A percentile compares a stretch with the other conserved stretches of the same genome.
Conservation (phyloP, 2,329 filamentous ascomycete species). For the Alternaria consortialis region DNA sequence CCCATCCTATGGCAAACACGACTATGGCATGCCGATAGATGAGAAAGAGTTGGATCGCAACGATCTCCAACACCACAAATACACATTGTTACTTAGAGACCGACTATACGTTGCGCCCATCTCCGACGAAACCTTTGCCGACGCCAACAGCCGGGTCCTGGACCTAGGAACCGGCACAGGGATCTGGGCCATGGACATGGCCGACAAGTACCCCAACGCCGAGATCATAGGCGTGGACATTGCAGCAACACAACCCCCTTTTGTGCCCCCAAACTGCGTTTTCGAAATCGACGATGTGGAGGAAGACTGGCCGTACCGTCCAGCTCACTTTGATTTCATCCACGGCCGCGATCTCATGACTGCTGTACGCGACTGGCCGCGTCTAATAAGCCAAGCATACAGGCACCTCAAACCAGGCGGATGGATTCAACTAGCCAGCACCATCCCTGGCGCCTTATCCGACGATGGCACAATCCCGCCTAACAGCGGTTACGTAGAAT, state of each 20-base stretch:
- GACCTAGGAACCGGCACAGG: constrained; percentile 34
- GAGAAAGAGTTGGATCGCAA: constrained; percentile 36
- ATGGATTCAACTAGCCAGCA: constrained; percentile 44
- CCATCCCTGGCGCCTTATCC: constrained; percentile 26
- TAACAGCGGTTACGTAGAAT: constrained; percentile 31
- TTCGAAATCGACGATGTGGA: constrained; percentile 54
- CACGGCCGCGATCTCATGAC: constrained; percentile 45
- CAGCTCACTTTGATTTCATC: constrained; percentile 42
- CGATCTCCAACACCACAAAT: constrained; percentile 38
- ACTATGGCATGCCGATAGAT: constrained; percentile 39
- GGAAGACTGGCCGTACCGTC: constrained; percentile 49
- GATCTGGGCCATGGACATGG: constrained; percentile 39
- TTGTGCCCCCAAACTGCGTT: constrained; percentile 50
- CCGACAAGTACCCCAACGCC: constrained; percentile 27
- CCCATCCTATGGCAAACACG: constrained; percentile 32
- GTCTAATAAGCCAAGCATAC: constrained; percentile 37
- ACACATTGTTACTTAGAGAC: constrained; percentile 28
- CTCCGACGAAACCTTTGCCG: constrained; percentile 16
- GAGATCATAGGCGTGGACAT: constrained; percentile 46
- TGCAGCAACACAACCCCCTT: constrained; percentile 49
- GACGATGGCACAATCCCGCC: constrained; percentile 33
- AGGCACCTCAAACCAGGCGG: constrained; percentile 30
- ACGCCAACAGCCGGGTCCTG: constrained; percentile 21
- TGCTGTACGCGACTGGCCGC: constrained; percentile 42
- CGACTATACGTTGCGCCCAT: constrained; percentile 29